Percentiles rank a stretch among this genome's conserved stretches.
These are phyloP conservation scores for Lizanozyma gosingica DNA, from an alignment of 1,139 yeast genomes.

Conservation along the genomic window DNA sequence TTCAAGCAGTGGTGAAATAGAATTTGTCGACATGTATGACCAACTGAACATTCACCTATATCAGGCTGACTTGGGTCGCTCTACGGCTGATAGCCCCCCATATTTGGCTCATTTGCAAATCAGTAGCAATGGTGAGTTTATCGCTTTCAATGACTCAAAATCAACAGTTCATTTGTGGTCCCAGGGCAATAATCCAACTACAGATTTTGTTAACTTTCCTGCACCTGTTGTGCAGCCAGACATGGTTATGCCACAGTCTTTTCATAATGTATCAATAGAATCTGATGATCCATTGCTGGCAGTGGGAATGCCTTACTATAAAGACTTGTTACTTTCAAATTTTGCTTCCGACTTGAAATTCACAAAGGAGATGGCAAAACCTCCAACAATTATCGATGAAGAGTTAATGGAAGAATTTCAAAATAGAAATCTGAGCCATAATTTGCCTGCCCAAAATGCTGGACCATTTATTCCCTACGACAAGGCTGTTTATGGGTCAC, in stretches of 20 bases:
- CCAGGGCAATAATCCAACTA: conserved; percentile 24
- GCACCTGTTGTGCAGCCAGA: conserved; percentile 45
- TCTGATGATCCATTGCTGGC: conserved; percentile 50
- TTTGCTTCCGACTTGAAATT: conserved; percentile 63
- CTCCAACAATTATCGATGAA: conserved; percentile 38
- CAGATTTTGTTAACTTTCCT: conserved; percentile 39
- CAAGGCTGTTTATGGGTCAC: background rate
- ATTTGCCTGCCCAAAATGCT: background rate
- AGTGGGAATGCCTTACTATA: conserved; percentile 84
- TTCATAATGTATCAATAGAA: conserved; percentile 22
- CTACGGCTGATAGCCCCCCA: conserved; percentile 10
- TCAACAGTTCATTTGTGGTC: conserved; percentile 75
- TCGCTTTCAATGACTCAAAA: conserved; percentile 60
- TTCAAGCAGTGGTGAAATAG: conserved; percentile 73
- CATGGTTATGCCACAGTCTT: conserved; percentile 15
- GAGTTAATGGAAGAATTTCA: conserved; percentile 22
- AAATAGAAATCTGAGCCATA: conserved; percentile 10
- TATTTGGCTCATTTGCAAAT: conserved; percentile 52
- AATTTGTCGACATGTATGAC: conserved; percentile 74
- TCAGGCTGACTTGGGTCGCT: conserved; percentile 48
- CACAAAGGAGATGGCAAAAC: conserved; percentile 40
- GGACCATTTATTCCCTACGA: background rate
- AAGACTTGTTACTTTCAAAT: conserved; percentile 67
- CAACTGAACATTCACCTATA: conserved; percentile 56
- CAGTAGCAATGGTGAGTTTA: conserved; percentile 73